Base-by-base conservation (phyloP, 1,284 basidiomycete genomes). In the Singerocomus inundabilis region DNA sequence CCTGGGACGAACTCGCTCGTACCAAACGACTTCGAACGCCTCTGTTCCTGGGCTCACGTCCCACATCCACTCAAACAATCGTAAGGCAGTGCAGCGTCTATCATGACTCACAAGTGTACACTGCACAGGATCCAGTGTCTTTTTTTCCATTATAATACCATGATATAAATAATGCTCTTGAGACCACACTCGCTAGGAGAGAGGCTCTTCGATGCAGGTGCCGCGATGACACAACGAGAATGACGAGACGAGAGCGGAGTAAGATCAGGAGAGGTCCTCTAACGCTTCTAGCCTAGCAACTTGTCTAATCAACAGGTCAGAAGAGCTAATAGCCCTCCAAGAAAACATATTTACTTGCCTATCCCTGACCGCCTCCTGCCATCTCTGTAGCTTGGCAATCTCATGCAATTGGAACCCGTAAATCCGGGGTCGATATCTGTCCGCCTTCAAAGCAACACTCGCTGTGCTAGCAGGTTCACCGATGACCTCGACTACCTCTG, bases 371-470 rank as follows among this genome's bases (percentile, higher is more conserved):
- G 90, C 92, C 70, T 92, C 90, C 68, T 96, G 91, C 94, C 95
- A 98, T 64, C 93, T 76, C 66, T 91, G 87, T 59, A 95, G 71
- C 69, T 88, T 93, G n/a, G 94, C 93, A 58, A 85, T 85, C 74
- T 97, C 94, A 64, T 96, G 83, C 31, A 96, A 77, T 70, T 92
- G 90, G 78, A 98, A 98, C 1, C 94, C 94, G 69, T 97, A 98
- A 52, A 97, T 94, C 64, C 85, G 83, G 31, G 94, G 93, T 49
- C 89, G 77, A 68, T 95, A 94, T 57, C 91, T 72, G 63, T 97
- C 94, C 21, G 91, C 91, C 72, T 92, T 96, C 57, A 90, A 64
- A 21, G 92, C 92, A 4, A 84, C 90, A 26, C 69, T 76, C n/a
- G 88, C 83, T 6, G 91, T 94, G 60, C 81, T 89, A 38, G 81